Conservation (phyloP, 441 rosid species). For the Pelargonium cotyledonis region DNA sequence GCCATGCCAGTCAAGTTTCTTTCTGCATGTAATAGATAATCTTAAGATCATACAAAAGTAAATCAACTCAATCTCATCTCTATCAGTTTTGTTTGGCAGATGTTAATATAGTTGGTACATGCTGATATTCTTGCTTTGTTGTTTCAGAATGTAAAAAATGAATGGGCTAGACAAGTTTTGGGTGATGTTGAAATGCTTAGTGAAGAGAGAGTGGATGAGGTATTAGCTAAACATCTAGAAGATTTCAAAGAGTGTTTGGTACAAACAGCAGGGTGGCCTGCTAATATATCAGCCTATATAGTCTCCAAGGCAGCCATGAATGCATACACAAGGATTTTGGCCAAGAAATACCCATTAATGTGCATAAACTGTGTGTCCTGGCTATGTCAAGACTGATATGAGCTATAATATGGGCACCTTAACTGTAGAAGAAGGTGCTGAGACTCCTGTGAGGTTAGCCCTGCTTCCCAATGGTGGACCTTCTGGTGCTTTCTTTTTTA, state of each 20-base stretch:
- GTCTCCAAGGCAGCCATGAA: slow-evolving; percentile 35
- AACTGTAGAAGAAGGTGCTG: slow-evolving; percentile 29
- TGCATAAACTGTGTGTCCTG: slow-evolving; percentile 34
- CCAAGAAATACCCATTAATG: slow-evolving; percentile 26
- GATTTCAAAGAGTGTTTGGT: slow-evolving; percentile 30
- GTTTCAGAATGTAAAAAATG: slow-evolving; percentile 22
- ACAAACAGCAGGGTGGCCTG: slow-evolving; percentile 33
- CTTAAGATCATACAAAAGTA: not conserved
- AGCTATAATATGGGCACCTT: slow-evolving; percentile 20
- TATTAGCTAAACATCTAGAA: slow-evolving; percentile 23
- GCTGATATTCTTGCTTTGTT: not conserved
- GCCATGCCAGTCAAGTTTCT: too few relatives aligned
- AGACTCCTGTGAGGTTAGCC: slow-evolving; percentile 23
- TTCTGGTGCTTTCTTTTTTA: slow-evolving; percentile 29
- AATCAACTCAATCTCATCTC: not conserved
- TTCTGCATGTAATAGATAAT: too few relatives aligned
- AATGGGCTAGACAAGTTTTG: slow-evolving; percentile 25
- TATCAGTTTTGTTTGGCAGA: not conserved
- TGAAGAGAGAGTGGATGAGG: slow-evolving; percentile 30
- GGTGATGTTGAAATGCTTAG: slow-evolving; percentile 29
- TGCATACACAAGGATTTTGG: slow-evolving; percentile 37
- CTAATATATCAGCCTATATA: slow-evolving; percentile 13
- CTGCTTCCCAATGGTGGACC: slow-evolving; percentile 25
- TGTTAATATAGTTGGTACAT: too few relatives aligned
- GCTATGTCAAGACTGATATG: slow-evolving; percentile 34